Evolutionary conservation across 495 filamentous ascomycete genomes (phyloP), one percentile per base, ranked within the genome.

Genomic region (Xylaria cubensis): DNA sequence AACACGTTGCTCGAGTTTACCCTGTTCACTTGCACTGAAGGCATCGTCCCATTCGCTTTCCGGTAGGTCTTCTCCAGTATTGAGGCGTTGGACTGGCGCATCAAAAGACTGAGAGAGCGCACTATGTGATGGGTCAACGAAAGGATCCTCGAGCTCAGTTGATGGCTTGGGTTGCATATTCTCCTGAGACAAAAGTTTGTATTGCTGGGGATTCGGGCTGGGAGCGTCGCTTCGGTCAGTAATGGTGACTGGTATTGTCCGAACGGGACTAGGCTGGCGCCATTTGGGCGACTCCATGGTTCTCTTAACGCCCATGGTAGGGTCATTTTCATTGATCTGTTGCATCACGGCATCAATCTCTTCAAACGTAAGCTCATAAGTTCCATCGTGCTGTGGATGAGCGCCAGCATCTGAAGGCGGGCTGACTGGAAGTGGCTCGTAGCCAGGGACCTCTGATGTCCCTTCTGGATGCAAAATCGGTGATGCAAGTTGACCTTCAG

Each of bases 41-140:
- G 91, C 90, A 78, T 93, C 92, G 74, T 95, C 92, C 96, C 96
- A 98, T 77, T 98, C 95, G 73, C 93, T 97, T 72, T 89, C 85
- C 50, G 92, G 91, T 15, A 90, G 80, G 69, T 92, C 88, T 24
- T 88, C 86, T 34, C 79, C 85, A 51, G 86, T 90, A 72, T 93
- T 89, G 51, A 95, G 85, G 65, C 89, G 88, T 64, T 91, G 90
- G 42, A 93, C 82, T 41, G 88, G 84, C 0, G 89, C 89, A 19
- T 89, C 85, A 55, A 85, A 71, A 1, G 79, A 77, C 75, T 76
- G 77, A 36, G 76, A 78, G 29, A 76, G 41, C 61, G 75, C 75
- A 46, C 80, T 82, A 12, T 77, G 77, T 9, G 81, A 77, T 1
- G 79, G 82, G 39, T 86, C 83, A 44, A 84, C 29, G 55, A 86